Evolutionary conservation across 192 early-diverging fungal genomes (phyloP).

Genomic region (Chytriomyces sp.): DNA sequence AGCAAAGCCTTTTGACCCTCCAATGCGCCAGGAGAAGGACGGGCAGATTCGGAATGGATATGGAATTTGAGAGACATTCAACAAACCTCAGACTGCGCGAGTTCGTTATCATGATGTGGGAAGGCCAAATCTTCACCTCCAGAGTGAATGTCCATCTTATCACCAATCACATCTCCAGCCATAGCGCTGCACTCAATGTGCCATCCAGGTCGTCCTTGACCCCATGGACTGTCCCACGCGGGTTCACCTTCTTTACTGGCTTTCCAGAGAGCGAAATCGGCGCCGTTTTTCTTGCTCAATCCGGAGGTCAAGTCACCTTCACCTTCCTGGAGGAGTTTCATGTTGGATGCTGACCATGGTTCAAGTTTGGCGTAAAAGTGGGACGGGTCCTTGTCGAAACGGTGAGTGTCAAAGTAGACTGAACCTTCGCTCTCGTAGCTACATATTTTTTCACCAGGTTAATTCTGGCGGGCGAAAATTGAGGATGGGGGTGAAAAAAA

Average conservation of each 20-base stretch:
- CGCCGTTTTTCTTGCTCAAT: conserved; percentile 68
- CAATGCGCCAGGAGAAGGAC: conserved; percentile 8
- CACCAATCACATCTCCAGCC: conserved; percentile 89
- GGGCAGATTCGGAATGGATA: conserved; percentile 21
- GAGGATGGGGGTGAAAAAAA: neutral
- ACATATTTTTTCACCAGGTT: neutral
- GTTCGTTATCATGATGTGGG: conserved; percentile 98
- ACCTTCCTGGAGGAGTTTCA: conserved; percentile 82
- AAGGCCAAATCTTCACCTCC: conserved; percentile 96
- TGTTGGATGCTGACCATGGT: conserved; percentile 85
- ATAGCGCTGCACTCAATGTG: conserved; percentile 99
- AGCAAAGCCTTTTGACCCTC: neutral
- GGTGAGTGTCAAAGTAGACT: conserved; percentile 92
- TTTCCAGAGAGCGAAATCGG: conserved; percentile 99
- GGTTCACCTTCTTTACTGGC: conserved; percentile 92
- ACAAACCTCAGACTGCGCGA: conserved; percentile 86
- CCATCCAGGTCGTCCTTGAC: conserved; percentile 94
- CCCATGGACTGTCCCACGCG: conserved; percentile 92
- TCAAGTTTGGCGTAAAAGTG: conserved; percentile 96
- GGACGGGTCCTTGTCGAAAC: conserved; percentile 77
- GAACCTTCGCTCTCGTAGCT: conserved; percentile 86
- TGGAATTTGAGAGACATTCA: neutral
- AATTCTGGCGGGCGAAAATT: neutral
- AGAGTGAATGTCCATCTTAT: conserved; percentile 90
- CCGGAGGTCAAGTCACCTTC: conserved; percentile 81